Evolutionary conservation across 2,329 filamentous ascomycete genomes (phyloP), one percentile per base, ranked within the genome.

Genomic region (Xylaria sp.): DNA sequence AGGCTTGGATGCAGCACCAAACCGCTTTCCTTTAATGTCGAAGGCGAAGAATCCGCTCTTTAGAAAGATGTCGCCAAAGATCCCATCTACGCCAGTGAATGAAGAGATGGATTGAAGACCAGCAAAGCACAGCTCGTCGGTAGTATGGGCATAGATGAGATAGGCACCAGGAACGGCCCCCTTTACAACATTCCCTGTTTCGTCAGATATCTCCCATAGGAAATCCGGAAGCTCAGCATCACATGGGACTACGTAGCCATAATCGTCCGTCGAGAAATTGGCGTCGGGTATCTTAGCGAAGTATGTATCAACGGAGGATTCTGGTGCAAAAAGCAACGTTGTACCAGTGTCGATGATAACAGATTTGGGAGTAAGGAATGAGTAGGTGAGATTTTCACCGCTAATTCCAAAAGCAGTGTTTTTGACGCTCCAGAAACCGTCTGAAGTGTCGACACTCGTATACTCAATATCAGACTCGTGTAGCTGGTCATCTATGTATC

Each of bases 11-110:
- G 83, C 84, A 66, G 83, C 82, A 21, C 84, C 84, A 32, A 88
- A 76, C 55, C 80, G 79, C 66, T 82, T 80, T 5, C 81, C 81
- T 23, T 78, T 80, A 5, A 84, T 79, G 76, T 93, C 91, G 78
- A 93, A 93, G 57, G 93, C 88, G 35, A 91, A 89, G 77, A 92
- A 94, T 71, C 92, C 84, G 64, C 87, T 87, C 87, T 96, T 96
- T 73, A 96, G 85, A 82, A 94, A 93, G 65, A 92, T 84, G 69
- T 94, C 92, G 10, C 93, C 93, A 65, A 94, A 87, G 76, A 97
- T 93, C 65, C 85, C 88, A 18, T 84, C 83, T 55, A 90, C 78
- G 71, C 90, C 84, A 1, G 77, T 75, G 59, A 83, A 73, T 27
- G 75, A 76, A 18, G 79, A 80, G 51, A 83, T 79, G 40, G 81